Base-by-base conservation (phyloP, 495 filamentous ascomycete species). In the Penicillium pancosmium region DNA sequence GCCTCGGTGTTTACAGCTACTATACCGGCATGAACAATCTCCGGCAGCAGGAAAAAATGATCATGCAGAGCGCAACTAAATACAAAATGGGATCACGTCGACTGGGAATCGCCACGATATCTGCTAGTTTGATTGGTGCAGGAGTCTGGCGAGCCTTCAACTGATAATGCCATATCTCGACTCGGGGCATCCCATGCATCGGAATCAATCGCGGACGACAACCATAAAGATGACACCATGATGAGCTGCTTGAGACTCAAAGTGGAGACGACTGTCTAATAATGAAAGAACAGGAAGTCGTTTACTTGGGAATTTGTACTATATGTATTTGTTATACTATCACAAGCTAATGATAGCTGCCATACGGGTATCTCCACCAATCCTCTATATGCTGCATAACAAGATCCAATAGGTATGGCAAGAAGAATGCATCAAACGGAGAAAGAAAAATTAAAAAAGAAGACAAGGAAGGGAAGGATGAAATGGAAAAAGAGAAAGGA, bases 1-100 rank as follows among this genome's bases (percentile, higher is more conserved):
- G 92, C n/a, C 86, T 97, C 49, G 93, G 91, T 13, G 84, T 83
- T 6, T 98, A 96, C 78, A 92, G 86, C 68, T 96, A 93, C 74
- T 78, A 86, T 56, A 91, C 89, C 9, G 93, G 93, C 35, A 88
- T 87, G 64, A 72, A 74, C 40, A 90, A 95, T 68, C 84, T 98
- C 18, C 81, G 82, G 49, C 77, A 84, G 62, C 88, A 91, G 67
- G 79, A 86, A 66, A 80, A 83, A 33, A 78, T 79, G 36, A 95
- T 96, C 56, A 72, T 89, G 58, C 78, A 83, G 61, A 88, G 86
- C 68, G 82, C 86, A 27, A 86, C 88, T 25, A 80, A 86, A 64
- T 91, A 92, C 68, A 91, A 91, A 27, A 88, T 97, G 80, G 84
- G 83, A 16, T 86, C 83, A 63, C 80, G 92, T 47, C 80, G 84